These are phyloP conservation scores for Nakazawaea ernobii DNA, from an alignment of 805 yeast genomes.

Conservation along the genomic window DNA sequence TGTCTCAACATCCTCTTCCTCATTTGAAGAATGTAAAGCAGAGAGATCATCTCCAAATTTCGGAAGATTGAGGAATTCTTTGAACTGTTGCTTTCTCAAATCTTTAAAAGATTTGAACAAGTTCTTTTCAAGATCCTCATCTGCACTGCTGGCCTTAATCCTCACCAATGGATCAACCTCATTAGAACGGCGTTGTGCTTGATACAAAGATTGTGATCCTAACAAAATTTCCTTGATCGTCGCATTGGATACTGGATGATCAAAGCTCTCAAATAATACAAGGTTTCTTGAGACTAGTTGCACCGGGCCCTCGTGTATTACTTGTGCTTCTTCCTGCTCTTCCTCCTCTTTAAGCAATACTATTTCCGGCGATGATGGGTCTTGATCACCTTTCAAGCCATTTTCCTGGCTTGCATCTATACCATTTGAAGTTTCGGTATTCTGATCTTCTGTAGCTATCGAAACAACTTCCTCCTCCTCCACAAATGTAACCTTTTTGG, in stretches of 20 bases:
- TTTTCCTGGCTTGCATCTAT: not conserved
- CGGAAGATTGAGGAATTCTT: constrained; percentile 44
- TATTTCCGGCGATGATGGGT: not conserved
- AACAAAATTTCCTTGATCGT: constrained; percentile 40
- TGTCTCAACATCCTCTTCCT: constrained; percentile 39
- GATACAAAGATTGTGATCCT: constrained; percentile 52
- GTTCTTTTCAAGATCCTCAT: constrained; percentile 10
- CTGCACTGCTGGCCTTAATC: constrained; percentile 5
- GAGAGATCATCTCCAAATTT: constrained; percentile 54
- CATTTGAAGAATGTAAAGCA: constrained; percentile 33
- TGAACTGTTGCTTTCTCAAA: constrained; percentile 24
- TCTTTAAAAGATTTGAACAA: constrained; percentile 12
- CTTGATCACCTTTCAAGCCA: not conserved
- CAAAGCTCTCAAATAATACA: constrained; percentile 48
- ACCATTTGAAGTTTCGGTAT: not conserved
- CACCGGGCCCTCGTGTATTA: constrained; percentile 59
- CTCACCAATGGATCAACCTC: constrained; percentile 45
- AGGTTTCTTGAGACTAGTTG: constrained; percentile 54
- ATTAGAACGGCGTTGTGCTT: constrained; percentile 47
- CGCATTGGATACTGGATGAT: constrained; percentile 22
- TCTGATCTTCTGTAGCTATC: not conserved
- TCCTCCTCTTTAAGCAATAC: constrained; percentile 1
- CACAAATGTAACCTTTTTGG: constrained; percentile 14
- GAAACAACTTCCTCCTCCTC: constrained; percentile 8
- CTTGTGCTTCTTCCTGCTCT: constrained; percentile 3